Percentiles rank a stretch among this genome's conserved stretches.
Conservation (phyloP, 257 asterid species). For the Eustoma russellianum region DNA sequence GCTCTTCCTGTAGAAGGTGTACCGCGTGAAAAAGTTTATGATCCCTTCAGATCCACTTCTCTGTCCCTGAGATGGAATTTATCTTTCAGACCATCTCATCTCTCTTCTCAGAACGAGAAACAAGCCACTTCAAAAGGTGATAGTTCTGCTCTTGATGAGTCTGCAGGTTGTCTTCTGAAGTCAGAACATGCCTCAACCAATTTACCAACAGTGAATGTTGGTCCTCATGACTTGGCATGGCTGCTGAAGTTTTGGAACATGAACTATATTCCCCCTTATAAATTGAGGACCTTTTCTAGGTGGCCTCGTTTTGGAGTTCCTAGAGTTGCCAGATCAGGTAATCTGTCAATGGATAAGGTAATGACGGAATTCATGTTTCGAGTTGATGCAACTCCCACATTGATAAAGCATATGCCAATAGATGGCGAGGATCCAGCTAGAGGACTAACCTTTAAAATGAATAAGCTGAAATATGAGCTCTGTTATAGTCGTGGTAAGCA, state of each 20-base stretch:
- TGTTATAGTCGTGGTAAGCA: slow-evolving; percentile 80
- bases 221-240: slow-evolving; percentile 99
- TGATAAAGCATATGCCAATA: slow-evolving; percentile 74
- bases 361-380: slow-evolving; percentile 98
- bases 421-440: slow-evolving; percentile 95
- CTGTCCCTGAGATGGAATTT: slow-evolving; percentile 85
- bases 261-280: slow-evolving; percentile 84
- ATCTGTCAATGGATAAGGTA: slow-evolving; percentile 86
- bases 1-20: slow-evolving; percentile 85
- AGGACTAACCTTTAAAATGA: slow-evolving; percentile 79
- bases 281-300: slow-evolving; percentile 83
- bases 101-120: slow-evolving; percentile 31
- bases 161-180: slow-evolving; percentile 30
- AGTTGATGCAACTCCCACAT: slow-evolving; percentile 81
- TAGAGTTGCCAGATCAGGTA: slow-evolving; percentile 91
- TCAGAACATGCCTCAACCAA: slow-evolving; percentile 34
- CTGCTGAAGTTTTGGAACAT: slow-evolving; percentile 76
- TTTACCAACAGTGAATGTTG: slow-evolving; percentile 71
- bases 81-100: slow-evolving; percentile 66
- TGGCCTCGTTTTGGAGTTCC: slow-evolving; percentile 98
- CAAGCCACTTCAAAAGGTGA: slow-evolving; percentile 31
- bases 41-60: slow-evolving; percentile 89
- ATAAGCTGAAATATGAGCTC: slow-evolving; percentile 65
- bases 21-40: slow-evolving; percentile 73
- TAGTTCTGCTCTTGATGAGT: slow-evolving; percentile 37